Evolutionary conservation across 176 grass and related monocot genomes (phyloP), one percentile per base, ranked within the genome.

Genomic region (Triticum turgidum): DNA sequence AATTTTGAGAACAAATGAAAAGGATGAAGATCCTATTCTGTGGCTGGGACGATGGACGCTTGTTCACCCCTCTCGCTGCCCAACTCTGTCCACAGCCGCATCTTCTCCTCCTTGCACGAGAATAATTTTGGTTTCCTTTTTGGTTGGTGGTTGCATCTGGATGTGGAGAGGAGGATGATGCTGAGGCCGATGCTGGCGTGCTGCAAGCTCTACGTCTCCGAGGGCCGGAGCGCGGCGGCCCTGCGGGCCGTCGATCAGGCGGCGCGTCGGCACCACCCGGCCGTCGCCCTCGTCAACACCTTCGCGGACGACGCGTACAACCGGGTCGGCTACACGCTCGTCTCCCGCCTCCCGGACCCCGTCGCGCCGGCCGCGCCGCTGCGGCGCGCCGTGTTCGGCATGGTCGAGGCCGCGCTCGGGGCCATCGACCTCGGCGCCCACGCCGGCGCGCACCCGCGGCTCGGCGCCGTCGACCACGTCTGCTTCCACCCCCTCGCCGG

Each of bases 161-260:
- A 11, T 59, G 80, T 6, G 6, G 0, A 58, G 18, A 58, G 79
- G 81, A 61, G 3, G 52, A 86, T 86, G 52, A 86, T 86, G 89
- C 42, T 73, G 51, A 80, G 92, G 80, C 89, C 88, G 12, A 85
- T 87, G 79, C 84, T 94, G 33, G 81, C 82, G 70, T 95, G 96
- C 87, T 95, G 96, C 96, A 98, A 98, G 82, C 84, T 95, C 29
- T 98, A 95, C 89, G 88, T 98, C 91, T 98, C 96, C 35, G 96
- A 98, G 91, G 76, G 86, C 24, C 81, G 89, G 47, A 95, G 90
- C 80, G 63, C 86, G 32, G 18, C 64, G 21, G 88, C 89, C 20
- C 79, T 95, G 24, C 83, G 89, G 30, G 78, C 88, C n/a, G 89
- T 98, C 79, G 93, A 98, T 58, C 77, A 72, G 51, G 96, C 89